Conservation (phyloP, 106 monocot genomes). For the Acorus calamus region DNA sequence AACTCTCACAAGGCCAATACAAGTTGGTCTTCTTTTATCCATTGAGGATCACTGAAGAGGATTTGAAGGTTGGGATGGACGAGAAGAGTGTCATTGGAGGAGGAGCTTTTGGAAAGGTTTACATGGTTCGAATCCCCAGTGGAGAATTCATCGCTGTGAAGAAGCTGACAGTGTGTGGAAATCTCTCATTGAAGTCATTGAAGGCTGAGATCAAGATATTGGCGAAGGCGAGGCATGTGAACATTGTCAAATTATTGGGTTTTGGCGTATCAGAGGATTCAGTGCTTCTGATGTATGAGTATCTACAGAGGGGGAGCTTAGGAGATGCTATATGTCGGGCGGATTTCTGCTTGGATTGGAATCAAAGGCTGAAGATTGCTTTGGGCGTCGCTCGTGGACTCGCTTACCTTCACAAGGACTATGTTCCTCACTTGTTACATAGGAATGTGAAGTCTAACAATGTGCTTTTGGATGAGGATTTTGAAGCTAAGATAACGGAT, state of each 20-base stretch:
- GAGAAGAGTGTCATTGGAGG: constrained; percentile 43
- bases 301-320: constrained; percentile 36
- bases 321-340: constrained; percentile 32
- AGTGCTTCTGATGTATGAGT: constrained; percentile 43
- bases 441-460: constrained; percentile 55
- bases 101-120: constrained; percentile 44
- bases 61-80: constrained; percentile 26
- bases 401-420: constrained; percentile 52
- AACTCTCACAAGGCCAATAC: constrained; percentile 6
- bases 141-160: constrained; percentile 41
- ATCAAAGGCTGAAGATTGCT: constrained; percentile 33
- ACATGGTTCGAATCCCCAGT: constrained; percentile 25
- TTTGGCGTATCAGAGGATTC: constrained; percentile 45
- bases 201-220: constrained; percentile 39
- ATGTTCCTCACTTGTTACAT: constrained; percentile 40
- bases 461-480: constrained; percentile 46
- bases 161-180: constrained; percentile 16
- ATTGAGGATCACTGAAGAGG: constrained; percentile 38
- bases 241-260: constrained; percentile 41
- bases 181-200: constrained; percentile 18
- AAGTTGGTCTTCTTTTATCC: constrained; percentile 45
- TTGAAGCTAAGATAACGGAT: constrained; percentile 37
- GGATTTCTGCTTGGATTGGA: constrained; percentile 28
- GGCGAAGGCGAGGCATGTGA: constrained; percentile 56
- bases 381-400: constrained; percentile 49